Conservation (phyloP, 306 rosid genomes). For the Prunus davidiana region DNA sequence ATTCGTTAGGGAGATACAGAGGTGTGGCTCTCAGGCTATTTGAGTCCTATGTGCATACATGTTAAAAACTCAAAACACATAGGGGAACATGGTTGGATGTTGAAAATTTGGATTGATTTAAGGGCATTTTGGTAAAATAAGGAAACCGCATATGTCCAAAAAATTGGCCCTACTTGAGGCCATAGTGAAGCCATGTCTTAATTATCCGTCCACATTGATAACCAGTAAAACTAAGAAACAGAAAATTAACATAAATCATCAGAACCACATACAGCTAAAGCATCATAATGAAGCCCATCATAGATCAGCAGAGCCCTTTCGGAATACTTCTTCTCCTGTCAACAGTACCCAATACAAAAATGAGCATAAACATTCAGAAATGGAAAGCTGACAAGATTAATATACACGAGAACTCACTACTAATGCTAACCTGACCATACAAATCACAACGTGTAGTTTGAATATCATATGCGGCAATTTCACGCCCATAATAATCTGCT, state of each 20-base stretch:
- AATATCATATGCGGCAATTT: slow-evolving; percentile 93
- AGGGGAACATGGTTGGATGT: no score
- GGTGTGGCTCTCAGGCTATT: no score
- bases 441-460: slow-evolving; percentile 90
- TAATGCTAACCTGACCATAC: slow-evolving; percentile 85
- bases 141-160: no score
- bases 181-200: slow-evolving; percentile 1
- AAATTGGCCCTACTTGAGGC: neutral
- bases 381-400: slow-evolving; percentile 20
- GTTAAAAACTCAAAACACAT: no score
- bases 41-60: no score
- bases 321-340: slow-evolving; percentile 67
- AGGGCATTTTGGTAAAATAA: no score
- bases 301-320: slow-evolving; percentile 87
- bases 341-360: slow-evolving; percentile 23
- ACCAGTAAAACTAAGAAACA: neutral
- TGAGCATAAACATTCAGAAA: slow-evolving; percentile 18
- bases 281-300: slow-evolving; percentile 96
- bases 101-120: no score
- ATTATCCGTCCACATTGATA: neutral
- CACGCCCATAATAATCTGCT: slow-evolving; percentile 81
- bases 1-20: no score
- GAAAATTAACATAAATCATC: neutral
- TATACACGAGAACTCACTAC: slow-evolving; percentile 11
- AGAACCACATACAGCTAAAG: slow-evolving; percentile 69